Conservation (phyloP, 139 green algal species). For the Micractinium conductrix region DNA sequence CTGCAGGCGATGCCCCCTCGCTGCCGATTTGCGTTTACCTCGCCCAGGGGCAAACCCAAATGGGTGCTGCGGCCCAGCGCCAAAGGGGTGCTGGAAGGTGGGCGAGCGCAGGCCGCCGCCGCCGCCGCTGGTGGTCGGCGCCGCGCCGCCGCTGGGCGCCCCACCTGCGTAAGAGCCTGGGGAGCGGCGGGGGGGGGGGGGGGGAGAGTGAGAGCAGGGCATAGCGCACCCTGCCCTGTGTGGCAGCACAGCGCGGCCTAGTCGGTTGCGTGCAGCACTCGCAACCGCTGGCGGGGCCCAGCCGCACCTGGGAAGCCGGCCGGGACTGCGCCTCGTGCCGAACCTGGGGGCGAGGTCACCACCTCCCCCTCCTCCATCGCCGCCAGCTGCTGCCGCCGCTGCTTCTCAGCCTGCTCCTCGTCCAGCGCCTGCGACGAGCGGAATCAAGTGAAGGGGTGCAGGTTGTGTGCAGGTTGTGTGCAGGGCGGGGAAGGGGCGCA, state of each 20-base stretch:
- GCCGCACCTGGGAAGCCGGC: no score
- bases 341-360: background rate
- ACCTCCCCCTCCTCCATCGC: slow-evolving; percentile 33
- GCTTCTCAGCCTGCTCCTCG: slow-evolving; percentile 26
- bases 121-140: background rate
- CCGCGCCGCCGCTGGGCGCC: background rate
- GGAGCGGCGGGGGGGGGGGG: no score
- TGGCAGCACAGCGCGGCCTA: no score
- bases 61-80: background rate
- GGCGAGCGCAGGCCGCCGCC: background rate
- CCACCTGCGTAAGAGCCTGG: background rate
- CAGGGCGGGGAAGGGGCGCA: background rate
- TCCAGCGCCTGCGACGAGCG: slow-evolving; percentile 14
- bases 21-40: no score
- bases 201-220: no score
- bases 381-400: slow-evolving; percentile 20
- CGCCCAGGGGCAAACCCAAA: no score
- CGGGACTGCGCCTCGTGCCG: background rate
- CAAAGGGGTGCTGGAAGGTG: background rate
- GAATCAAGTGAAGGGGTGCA: no score
- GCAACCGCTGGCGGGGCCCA: background rate
- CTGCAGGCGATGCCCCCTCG: no score
- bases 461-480: background rate
- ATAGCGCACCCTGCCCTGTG: no score
- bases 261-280: no score